Conservation (phyloP, 176 grass and related monocot genomes). For the Eragrostis nindensis region DNA sequence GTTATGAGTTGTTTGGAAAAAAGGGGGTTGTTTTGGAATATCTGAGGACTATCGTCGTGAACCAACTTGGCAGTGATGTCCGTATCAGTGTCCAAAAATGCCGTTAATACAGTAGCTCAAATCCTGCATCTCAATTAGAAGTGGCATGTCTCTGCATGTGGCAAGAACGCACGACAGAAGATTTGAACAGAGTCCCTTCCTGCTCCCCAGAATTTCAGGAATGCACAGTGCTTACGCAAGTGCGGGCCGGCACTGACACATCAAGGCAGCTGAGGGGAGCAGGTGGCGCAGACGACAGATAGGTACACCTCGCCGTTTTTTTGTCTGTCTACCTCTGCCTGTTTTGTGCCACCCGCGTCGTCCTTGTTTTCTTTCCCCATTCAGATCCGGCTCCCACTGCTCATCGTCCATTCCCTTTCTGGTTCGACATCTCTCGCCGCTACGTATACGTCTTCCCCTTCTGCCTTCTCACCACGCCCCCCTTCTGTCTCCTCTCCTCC, state of each 20-base stretch:
- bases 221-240: not conserved
- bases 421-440: not conserved
- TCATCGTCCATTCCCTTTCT: not conserved
- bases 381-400: not conserved
- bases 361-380: not conserved
- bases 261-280: not conserved
- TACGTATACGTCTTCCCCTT: not conserved
- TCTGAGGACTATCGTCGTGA: not conserved
- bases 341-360: not conserved
- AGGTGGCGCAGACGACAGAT: not conserved
- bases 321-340: not conserved
- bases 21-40: not conserved
- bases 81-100: not conserved
- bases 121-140: not conserved
- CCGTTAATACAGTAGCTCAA: too few relatives aligned
- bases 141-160: not conserved
- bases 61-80: not conserved
- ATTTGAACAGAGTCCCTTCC: not conserved
- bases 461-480: not conserved
- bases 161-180: not conserved
- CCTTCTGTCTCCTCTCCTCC: not conserved
- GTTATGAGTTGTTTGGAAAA: not conserved
- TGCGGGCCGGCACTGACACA: not conserved
- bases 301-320: too few relatives aligned
- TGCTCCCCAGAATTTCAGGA: not conserved